These are phyloP conservation scores for Gentiana dahurica DNA, from an alignment of 257 asterid genomes.

Conservation along the genomic window DNA sequence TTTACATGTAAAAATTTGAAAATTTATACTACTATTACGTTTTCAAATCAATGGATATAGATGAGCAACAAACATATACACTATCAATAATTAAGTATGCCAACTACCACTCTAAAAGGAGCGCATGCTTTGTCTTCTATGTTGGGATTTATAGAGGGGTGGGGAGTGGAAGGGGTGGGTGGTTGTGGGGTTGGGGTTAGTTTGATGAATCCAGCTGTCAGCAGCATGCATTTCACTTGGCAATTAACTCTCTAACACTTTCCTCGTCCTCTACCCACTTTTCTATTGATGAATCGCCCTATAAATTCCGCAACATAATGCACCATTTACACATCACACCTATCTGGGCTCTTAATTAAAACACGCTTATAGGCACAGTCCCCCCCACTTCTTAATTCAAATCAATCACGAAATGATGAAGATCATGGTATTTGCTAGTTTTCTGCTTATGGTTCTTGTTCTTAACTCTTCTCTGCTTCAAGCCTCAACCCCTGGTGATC, in stretches of 20 bases:
- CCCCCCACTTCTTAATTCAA: neutral
- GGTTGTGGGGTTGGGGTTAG: no score
- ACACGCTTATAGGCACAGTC: neutral
- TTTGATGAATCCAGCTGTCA: no score
- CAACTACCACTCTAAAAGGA: no score
- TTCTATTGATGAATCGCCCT: neutral
- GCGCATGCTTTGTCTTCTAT: no score
- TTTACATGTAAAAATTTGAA: no score
- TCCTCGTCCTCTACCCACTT: neutral
- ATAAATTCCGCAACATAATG: neutral
- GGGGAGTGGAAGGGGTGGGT: no score
- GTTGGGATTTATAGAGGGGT: no score
- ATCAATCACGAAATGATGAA: conserved; percentile 19
- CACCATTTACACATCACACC: neutral
- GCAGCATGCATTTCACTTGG: neutral
- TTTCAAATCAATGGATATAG: no score
- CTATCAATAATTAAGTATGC: no score
- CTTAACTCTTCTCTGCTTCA: conserved; percentile 28
- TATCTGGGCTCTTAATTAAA: no score
- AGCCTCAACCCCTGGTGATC: conserved; percentile 26
- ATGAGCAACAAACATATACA: no score
- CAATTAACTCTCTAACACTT: neutral
- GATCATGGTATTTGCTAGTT: conserved; percentile 5
- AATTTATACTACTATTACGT: no score
- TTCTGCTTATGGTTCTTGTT: conserved; percentile 27